Evolutionary conservation across 192 early-diverging fungal genomes (phyloP).

Genomic region (Paraglomus occultum): DNA sequence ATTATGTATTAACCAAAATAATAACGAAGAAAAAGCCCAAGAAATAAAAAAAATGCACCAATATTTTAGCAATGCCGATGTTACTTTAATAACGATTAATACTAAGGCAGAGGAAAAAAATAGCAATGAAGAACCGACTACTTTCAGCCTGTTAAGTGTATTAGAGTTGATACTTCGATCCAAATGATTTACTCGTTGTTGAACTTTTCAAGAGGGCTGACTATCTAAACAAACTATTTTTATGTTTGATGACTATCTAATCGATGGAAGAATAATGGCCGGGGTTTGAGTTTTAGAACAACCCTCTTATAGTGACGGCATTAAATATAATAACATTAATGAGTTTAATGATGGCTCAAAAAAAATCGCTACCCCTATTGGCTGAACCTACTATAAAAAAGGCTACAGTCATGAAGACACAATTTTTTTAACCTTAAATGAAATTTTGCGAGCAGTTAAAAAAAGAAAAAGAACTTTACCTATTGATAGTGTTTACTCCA

Average conservation of each 20-base stretch:
- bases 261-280: constrained; percentile 5
- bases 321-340: neutral
- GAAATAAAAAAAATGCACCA: constrained; percentile 1
- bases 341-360: neutral
- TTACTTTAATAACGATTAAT: constrained; percentile 4
- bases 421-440: neutral
- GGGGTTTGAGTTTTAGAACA: neutral
- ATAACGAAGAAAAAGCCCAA: neutral
- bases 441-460: constrained; percentile 2
- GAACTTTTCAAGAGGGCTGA: constrained; percentile 4
- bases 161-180: constrained; percentile 6
- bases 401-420: neutral
- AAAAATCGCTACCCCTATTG: constrained; percentile 8
- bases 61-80: constrained; percentile 7
- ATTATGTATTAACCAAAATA: constrained; percentile 10
- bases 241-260: constrained; percentile 25
- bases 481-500: neutral
- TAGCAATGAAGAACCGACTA: neutral
- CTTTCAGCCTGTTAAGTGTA: too few relatives aligned
- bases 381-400: constrained; percentile 1
- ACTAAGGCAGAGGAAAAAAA: neutral
- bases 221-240: constrained; percentile 10
- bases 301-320: neutral
- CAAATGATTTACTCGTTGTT: constrained; percentile 12
- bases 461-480: neutral